Evolutionary conservation across 768 basidiomycete genomes (phyloP).

Genomic region (Mycena galopus): DNA sequence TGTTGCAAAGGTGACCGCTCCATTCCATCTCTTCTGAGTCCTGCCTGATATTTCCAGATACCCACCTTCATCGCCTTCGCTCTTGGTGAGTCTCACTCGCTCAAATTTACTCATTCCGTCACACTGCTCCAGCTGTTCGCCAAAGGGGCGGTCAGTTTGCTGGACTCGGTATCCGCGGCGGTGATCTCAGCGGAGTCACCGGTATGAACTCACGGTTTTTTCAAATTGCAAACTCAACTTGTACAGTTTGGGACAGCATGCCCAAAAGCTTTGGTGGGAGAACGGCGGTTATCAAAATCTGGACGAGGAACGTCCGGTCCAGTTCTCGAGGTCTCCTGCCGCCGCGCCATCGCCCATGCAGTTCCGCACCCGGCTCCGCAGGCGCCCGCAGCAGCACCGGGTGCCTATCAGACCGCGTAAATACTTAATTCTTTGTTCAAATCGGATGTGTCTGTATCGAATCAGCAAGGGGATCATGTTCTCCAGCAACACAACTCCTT

Average conservation of each 20-base stretch:
- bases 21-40: neutral
- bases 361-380: conserved; percentile 36
- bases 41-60: conserved; percentile 52
- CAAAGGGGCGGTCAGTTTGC: conserved; percentile 70
- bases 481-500: neutral
- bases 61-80: conserved; percentile 70
- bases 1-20: conserved; percentile 67
- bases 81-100: conserved; percentile 23
- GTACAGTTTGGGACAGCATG: conserved; percentile 78
- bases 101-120: neutral
- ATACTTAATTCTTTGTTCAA: conserved; percentile 20
- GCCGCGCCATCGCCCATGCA: conserved; percentile 25
- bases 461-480: neutral
- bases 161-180: conserved; percentile 60
- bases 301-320: conserved; percentile 60
- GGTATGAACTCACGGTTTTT: conserved; percentile 52
- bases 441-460: conserved; percentile 11
- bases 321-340: conserved; percentile 43
- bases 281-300: conserved; percentile 75
- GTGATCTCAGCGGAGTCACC: conserved; percentile 67
- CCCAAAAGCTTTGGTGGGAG: conserved; percentile 76
- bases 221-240: conserved; percentile 19
- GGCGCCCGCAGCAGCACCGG: conserved; percentile 48
- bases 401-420: conserved; percentile 60
- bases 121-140: conserved; percentile 53